Percentiles rank a stretch among this genome's conserved stretches.
phyloP scores from a whole-genome alignment of 1,284 basidiomycete species.

The Porodaedalea pini region DNA sequence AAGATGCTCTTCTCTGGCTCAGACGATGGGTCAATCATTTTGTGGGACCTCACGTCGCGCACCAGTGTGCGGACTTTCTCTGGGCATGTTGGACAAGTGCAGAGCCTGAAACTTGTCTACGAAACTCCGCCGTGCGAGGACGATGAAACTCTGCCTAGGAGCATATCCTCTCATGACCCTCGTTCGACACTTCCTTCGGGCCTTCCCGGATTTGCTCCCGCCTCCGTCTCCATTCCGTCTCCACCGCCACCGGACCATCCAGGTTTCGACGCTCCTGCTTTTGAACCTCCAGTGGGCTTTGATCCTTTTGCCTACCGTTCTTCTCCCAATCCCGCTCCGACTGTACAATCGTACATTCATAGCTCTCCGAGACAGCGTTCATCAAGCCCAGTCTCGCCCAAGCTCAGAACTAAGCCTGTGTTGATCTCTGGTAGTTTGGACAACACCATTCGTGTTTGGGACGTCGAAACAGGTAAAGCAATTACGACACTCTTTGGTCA shows the following conservation, averaged over 20 bases:
- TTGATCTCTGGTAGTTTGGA: constrained; percentile 91
- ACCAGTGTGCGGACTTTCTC: constrained; percentile 82
- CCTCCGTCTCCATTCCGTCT: constrained; percentile 24
- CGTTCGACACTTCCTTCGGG: constrained; percentile 23
- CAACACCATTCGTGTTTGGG: constrained; percentile 97
- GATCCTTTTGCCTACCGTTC: constrained; percentile 24
- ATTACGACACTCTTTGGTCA: constrained; percentile 91
- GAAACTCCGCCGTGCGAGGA: constrained; percentile 47
- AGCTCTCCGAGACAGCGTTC: constrained; percentile 9
- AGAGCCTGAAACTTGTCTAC: constrained; percentile 81
- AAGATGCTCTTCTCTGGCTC: constrained; percentile 97
- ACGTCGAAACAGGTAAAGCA: constrained; percentile 82
- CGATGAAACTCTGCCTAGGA: background rate
- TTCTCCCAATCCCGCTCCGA: constrained; percentile 11
- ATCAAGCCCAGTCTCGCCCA: constrained; percentile 7
- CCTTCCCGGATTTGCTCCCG: constrained; percentile 24
- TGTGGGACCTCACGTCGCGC: constrained; percentile 88
- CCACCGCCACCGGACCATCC: constrained; percentile 23
- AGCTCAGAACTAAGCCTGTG: constrained; percentile 50
- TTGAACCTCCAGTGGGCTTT: constrained; percentile 23
- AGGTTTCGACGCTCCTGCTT: constrained; percentile 23
- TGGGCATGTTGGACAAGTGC: constrained; percentile 94
- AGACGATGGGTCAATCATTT: constrained; percentile 89
- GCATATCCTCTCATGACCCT: constrained; percentile 16
- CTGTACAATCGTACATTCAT: constrained; percentile 11